phyloP scores from a whole-genome alignment of 768 basidiomycete genomes.

The Multifurca ochricompacta region DNA sequence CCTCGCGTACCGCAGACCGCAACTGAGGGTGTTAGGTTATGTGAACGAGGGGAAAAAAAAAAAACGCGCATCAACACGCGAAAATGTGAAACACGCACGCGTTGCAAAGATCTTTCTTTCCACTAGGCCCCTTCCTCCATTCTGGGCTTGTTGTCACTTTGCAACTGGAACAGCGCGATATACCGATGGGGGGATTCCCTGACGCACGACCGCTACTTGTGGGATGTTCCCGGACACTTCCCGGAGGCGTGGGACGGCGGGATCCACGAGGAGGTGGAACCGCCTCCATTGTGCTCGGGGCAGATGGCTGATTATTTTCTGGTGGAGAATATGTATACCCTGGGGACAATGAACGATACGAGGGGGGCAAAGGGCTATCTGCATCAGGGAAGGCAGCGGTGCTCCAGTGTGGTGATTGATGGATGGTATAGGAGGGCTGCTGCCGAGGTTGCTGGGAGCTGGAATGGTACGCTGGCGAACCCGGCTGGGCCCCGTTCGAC shows the following conservation, averaged over 20 bases:
- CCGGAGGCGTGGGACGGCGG: constrained; percentile 37
- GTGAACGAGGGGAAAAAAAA: constrained; percentile 14
- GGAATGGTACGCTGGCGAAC: constrained; percentile 13
- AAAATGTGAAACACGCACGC: constrained; percentile 52
- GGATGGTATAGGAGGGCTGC: constrained; percentile 22
- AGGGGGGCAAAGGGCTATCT: constrained; percentile 21
- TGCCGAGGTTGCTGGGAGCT: constrained; percentile 29
- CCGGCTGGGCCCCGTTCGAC: constrained; percentile 6
- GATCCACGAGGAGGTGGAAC: constrained; percentile 51
- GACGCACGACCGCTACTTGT: constrained; percentile 38
- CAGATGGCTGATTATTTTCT: constrained; percentile 24
- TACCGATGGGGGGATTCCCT: constrained; percentile 65
- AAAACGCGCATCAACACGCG: constrained; percentile 16
- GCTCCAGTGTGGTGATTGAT: constrained; percentile 32
- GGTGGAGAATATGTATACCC: constrained; percentile 18
- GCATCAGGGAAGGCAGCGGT: constrained; percentile 34
- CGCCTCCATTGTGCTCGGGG: constrained; percentile 31
- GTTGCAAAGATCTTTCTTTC: constrained; percentile 88
- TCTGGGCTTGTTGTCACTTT: constrained; percentile 78
- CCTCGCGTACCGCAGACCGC: constrained; percentile 79
- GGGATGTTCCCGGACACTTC: constrained; percentile 40
- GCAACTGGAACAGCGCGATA: constrained; percentile 71
- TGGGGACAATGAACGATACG: constrained; percentile 22
- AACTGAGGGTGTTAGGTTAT: constrained; percentile 37
- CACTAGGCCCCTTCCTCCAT: constrained; percentile 87